Evolutionary conservation across 306 rosid genomes (phyloP).

Genomic region (Parietaria judaica): DNA sequence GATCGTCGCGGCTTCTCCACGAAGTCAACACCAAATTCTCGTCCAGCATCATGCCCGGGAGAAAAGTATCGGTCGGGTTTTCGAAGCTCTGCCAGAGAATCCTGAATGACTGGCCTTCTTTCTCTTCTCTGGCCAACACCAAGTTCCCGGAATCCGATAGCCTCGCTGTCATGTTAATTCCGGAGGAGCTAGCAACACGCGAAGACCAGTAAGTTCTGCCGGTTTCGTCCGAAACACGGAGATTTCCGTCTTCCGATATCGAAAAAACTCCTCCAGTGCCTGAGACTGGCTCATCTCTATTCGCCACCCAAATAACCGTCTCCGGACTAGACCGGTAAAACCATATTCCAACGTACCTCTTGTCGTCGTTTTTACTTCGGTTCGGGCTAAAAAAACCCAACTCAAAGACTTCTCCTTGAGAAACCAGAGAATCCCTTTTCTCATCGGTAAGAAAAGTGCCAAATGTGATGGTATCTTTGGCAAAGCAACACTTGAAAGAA

Average conservation of each 20-base stretch:
- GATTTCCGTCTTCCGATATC: conserved; percentile 56
- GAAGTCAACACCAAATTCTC: conserved; percentile 45
- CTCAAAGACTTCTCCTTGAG: conserved; percentile 47
- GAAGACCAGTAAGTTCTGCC: conserved; percentile 45
- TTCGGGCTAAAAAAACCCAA: conserved; percentile 62
- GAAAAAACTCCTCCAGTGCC: conserved; percentile 41
- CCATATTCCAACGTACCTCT: conserved; percentile 77
- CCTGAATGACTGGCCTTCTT: conserved; percentile 18
- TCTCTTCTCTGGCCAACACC: conserved; percentile 30
- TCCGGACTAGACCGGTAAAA: conserved; percentile 42
- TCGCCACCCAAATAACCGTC: conserved; percentile 71
- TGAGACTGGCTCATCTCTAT: conserved; percentile 47
- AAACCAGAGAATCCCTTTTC: conserved; percentile 39
- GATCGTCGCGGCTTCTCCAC: conserved; percentile 55
- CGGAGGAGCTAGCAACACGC: conserved; percentile 30
- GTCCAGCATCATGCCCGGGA: conserved; percentile 72
- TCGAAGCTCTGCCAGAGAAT: conserved; percentile 65
- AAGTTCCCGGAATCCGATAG: conserved; percentile 63
- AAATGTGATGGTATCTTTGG: conserved; percentile 35
- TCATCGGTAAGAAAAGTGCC: conserved; percentile 31
- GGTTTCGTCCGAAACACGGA: conserved; percentile 37
- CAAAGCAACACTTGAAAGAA: conserved; percentile 28
- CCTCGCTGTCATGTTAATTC: conserved; percentile 24
- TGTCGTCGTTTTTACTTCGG: conserved; percentile 40
- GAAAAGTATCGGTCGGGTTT: conserved; percentile 69